phyloP scores from a whole-genome alignment of 139 green algal genomes.

The Astrephomene gubernaculifera region DNA sequence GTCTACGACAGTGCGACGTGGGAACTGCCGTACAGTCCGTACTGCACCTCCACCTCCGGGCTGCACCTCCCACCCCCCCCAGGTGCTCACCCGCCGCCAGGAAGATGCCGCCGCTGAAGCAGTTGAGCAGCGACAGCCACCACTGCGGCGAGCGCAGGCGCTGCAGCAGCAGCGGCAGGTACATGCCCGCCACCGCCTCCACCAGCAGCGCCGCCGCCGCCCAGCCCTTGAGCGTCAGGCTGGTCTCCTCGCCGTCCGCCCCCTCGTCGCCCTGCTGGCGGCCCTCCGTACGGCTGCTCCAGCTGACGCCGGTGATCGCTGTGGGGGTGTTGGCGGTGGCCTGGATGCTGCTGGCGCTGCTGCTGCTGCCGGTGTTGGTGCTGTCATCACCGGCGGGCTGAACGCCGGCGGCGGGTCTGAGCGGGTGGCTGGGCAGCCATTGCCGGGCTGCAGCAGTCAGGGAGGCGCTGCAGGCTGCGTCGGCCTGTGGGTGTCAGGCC shows the following conservation, averaged over 20 bases:
- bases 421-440: too few relatives aligned
- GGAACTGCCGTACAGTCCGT: too few relatives aligned
- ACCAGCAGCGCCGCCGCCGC: conserved; percentile 36
- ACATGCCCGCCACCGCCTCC: conserved; percentile 50
- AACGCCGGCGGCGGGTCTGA: too few relatives aligned
- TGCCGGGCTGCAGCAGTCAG: background rate
- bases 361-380: conserved; percentile 10
- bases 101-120: conserved; percentile 61
- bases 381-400: too few relatives aligned
- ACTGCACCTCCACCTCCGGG: too few relatives aligned
- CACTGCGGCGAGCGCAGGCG: conserved; percentile 22
- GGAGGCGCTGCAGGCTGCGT: background rate
- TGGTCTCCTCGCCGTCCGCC: background rate
- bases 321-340: background rate
- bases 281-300: too few relatives aligned
- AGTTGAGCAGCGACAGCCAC: conserved; percentile 61
- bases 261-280: background rate
- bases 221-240: background rate
- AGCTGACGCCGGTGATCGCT: too few relatives aligned
- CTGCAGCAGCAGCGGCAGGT: conserved; percentile 42
- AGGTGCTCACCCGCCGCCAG: conserved; percentile 31
- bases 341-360: background rate
- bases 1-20: too few relatives aligned
- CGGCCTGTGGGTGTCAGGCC: too few relatives aligned
- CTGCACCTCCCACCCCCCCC: background rate